Evolutionary conservation across 257 asterid species (phyloP).

Genomic region (Cynanchum wilfordii): DNA sequence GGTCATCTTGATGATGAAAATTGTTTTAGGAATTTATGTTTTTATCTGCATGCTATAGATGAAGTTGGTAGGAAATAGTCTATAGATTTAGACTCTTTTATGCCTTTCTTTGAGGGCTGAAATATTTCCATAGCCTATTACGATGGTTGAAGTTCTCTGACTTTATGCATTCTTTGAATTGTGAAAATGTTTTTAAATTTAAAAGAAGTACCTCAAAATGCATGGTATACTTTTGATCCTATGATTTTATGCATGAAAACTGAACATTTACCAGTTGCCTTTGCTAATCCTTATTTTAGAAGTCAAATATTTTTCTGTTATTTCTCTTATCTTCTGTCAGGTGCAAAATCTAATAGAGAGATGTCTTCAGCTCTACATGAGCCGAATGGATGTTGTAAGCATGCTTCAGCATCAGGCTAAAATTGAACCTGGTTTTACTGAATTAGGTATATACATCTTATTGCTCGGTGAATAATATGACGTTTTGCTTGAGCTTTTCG

Average conservation of each 20-base stretch:
- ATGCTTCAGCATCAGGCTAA: slow-evolving; percentile 75
- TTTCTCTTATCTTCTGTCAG: slow-evolving; percentile 28
- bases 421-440: slow-evolving; percentile 93
- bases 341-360: slow-evolving; percentile 95
- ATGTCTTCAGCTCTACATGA: slow-evolving; percentile 98
- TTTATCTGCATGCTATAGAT: not conserved
- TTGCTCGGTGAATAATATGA: not conserved
- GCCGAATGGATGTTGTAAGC: slow-evolving; percentile 73
- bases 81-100: not conserved
- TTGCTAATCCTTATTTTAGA: slow-evolving; percentile 7
- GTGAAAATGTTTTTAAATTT: not conserved
- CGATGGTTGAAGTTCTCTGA: not conserved
- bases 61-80: not conserved
- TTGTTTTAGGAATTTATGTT: not conserved
- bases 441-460: slow-evolving; percentile 55
- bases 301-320: not conserved
- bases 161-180: not conserved
- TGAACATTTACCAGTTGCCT: not conserved
- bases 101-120: not conserved
- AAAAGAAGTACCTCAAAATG: not conserved
- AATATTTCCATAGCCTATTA: not conserved
- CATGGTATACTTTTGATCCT: not conserved
- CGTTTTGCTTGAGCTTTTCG: not conserved
- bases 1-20: not conserved
- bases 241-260: not conserved